phyloP scores from a whole-genome alignment of 2,329 filamentous ascomycete genomes.

The Nothophoma quercina region DNA sequence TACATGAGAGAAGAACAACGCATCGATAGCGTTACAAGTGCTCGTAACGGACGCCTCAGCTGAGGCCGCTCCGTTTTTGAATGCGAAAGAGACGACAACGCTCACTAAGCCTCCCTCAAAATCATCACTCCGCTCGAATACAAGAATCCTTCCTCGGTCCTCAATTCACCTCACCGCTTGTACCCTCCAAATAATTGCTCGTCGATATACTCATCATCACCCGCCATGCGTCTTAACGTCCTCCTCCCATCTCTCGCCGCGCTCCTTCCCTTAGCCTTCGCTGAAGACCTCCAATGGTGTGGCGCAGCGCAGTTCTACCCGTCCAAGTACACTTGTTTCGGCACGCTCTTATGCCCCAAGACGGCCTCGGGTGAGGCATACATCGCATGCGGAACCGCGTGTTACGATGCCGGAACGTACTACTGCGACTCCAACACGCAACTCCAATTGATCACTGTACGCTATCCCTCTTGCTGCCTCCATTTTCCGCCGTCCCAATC shows the following conservation, averaged over 20 bases:
- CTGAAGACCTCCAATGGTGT: constrained; percentile 8
- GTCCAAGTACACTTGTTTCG: constrained; percentile 17
- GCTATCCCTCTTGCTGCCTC: too few relatives aligned
- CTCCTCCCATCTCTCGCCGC: neutral
- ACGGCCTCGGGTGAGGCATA: constrained; percentile 7
- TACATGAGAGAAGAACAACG: neutral
- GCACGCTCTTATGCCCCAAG: constrained; percentile 11
- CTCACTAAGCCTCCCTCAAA: neutral
- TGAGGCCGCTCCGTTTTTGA: neutral
- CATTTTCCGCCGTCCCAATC: too few relatives aligned
- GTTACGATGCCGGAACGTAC: constrained; percentile 15
- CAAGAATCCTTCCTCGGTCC: too few relatives aligned
- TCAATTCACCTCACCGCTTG: too few relatives aligned
- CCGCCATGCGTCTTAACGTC: constrained; percentile 6
- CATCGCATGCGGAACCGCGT: constrained; percentile 13
- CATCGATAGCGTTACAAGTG: neutral
- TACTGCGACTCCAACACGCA: constrained; percentile 13
- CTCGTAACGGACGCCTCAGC: neutral
- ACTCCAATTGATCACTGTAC: constrained; percentile 16
- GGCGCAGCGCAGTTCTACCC: constrained; percentile 15
- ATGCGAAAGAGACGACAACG: neutral
- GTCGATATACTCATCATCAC: neutral
- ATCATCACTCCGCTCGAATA: too few relatives aligned
- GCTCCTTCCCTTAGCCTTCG: constrained; percentile 3
- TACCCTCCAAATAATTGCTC: neutral